Evolutionary conservation across 75 land plant species (phyloP).

Genomic region (Picea sitchensis): DNA sequence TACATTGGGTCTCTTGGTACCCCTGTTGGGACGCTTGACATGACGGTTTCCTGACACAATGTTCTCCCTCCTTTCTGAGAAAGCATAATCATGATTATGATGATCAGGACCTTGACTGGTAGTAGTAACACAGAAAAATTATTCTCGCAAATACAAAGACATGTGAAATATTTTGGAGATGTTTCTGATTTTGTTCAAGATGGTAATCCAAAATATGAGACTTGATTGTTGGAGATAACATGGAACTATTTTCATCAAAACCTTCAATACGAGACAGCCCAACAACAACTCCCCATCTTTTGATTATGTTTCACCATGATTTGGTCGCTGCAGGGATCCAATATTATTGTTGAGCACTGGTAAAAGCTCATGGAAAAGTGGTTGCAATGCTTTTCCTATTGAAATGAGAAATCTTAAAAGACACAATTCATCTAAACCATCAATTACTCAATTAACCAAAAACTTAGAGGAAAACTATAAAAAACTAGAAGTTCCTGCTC

Average conservation of each 20-base stretch:
- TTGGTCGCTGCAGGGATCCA: neutral
- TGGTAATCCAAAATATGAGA: constrained; percentile 1
- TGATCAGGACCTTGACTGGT: neutral
- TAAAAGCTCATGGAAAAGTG: too few relatives aligned
- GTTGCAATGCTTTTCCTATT: too few relatives aligned
- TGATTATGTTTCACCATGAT: neutral
- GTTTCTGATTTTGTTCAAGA: neutral
- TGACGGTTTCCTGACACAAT: neutral
- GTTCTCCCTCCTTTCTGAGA: neutral
- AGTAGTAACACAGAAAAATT: neutral
- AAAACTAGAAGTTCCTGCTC: too few relatives aligned
- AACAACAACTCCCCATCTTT: neutral
- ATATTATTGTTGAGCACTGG: neutral
- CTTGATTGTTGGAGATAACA: neutral
- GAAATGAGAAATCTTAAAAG: too few relatives aligned
- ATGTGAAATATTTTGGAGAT: neutral
- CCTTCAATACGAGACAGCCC: neutral
- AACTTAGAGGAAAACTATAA: too few relatives aligned
- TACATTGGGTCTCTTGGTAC: constrained; percentile 17
- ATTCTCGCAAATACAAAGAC: neutral
- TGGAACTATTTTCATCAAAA: neutral
- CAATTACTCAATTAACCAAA: too few relatives aligned
- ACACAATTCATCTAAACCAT: too few relatives aligned
- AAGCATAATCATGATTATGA: too few relatives aligned
- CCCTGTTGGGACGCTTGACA: neutral